Percentiles rank a stretch among this genome's conserved stretches.
Evolutionary conservation across 2,329 filamentous ascomycete genomes (phyloP).

Genomic region (Fusarium nematophilum): DNA sequence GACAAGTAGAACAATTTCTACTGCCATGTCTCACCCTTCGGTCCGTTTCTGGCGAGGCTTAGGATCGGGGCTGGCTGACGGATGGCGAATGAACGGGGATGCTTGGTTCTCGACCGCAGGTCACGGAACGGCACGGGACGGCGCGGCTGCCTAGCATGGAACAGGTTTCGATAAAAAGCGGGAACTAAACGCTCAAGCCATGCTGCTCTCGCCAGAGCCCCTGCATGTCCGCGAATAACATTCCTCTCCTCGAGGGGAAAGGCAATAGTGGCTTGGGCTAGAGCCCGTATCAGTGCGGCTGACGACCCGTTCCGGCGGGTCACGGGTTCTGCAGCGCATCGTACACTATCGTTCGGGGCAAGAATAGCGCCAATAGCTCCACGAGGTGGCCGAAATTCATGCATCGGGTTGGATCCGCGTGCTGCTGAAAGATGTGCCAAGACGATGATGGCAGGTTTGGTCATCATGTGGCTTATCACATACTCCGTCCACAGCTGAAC

Average conservation of each 20-base stretch:
- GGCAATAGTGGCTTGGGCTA: not conserved
- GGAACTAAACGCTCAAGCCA: not conserved
- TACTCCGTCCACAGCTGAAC: not conserved
- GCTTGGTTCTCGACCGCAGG: not conserved
- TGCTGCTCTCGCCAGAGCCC: not conserved
- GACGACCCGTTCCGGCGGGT: not conserved
- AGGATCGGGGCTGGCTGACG: not conserved
- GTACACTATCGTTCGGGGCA: constrained; percentile 2
- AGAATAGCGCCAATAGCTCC: not conserved
- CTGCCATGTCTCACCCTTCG: not conserved
- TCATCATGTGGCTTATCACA: constrained; percentile 6
- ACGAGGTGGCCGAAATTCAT: not conserved
- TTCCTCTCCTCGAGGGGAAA: not conserved
- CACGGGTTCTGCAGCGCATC: no score
- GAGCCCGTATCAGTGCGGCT: constrained; percentile 8
- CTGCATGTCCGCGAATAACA: not conserved
- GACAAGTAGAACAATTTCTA: not conserved
- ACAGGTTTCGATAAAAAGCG: not conserved
- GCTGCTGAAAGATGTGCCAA: not conserved
- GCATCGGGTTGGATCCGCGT: not conserved
- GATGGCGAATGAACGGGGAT: not conserved
- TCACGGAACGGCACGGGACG: not conserved
- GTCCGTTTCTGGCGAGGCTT: not conserved
- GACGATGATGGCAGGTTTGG: not conserved
- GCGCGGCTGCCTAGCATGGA: not conserved